Evolutionary conservation across 768 basidiomycete species (phyloP), one percentile per base, ranked within the genome.

Genomic region (Artomyces pyxidatus): DNA sequence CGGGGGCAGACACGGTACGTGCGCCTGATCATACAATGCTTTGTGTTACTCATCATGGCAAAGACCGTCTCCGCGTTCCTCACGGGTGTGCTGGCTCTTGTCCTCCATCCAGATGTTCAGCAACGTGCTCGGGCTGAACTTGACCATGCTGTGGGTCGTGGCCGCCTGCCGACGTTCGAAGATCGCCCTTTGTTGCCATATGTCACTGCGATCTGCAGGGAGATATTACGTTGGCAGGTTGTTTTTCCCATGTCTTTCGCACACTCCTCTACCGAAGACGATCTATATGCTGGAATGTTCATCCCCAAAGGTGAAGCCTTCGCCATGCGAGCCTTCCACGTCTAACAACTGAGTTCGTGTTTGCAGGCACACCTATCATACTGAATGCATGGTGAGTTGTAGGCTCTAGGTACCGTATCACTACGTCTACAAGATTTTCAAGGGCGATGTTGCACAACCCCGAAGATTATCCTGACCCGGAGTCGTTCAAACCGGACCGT

Each of bases 371-470:
- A 14, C 40, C 22, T 26, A 21, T 49, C 8, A 16, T 49, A n/a
- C 10, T 19, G 17, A 29, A 23, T n/a, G 17, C 37, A 19, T 25
- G 23, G 40, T 32, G 29, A 43, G 29, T 43, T 10, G 3, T 22
- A 7, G 6, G 9, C 8, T 12, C 19, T 45, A 5, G 17, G 17
- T 6, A 25, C 19, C n/a, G n/a, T n/a, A n/a, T 11, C 9, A 16
- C 7, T 7, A 22, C 19, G 26, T 22, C 23, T 37, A 6, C 19
- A 14, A 17, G 16, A 6, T 10, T 17, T 16, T 47, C 16, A n/a
- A 54, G 53, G 53, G 27, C 32, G 9, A 54, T 54, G 10, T 21
- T 47, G 26, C 49, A 43, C 12, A 45, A 54, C 35, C 51, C 37
- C 12, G n/a, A 39, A 22, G 35, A 19, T n/a, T 54, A 51, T 23